Percentiles rank a stretch among this genome's conserved stretches.
Conservation (phyloP, 2,329 filamentous ascomycete genomes). For the Rhinocladiella mackenziei region DNA sequence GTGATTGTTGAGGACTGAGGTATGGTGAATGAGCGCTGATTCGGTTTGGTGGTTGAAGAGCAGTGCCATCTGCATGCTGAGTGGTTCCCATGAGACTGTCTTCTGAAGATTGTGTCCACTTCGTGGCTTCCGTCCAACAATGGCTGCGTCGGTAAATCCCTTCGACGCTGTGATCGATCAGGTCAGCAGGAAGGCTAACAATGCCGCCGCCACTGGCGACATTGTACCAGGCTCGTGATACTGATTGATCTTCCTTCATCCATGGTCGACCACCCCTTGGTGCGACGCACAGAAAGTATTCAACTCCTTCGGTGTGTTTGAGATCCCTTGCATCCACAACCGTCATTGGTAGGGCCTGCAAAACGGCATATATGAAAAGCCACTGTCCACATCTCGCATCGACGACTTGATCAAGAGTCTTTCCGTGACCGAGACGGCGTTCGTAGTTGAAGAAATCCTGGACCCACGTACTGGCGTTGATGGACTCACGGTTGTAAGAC, state of each 20-base stretch:
- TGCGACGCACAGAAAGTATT: slow-evolving; percentile 50
- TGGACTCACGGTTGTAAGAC: slow-evolving; percentile 74
- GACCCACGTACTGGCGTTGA: slow-evolving; percentile 46
- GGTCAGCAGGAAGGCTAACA: slow-evolving; percentile 59
- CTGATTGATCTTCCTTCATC: slow-evolving; percentile 45
- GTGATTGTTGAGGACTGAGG: slow-evolving; percentile 26
- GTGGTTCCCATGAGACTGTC: slow-evolving; percentile 28
- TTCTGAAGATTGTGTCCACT: slow-evolving; percentile 51
- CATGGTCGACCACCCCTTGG: slow-evolving; percentile 48
- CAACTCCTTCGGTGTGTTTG: slow-evolving; percentile 43
- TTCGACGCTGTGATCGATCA: slow-evolving; percentile 64
- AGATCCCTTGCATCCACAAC: slow-evolving; percentile 48
- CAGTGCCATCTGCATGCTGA: slow-evolving; percentile 5
- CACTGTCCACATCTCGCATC: slow-evolving; percentile 50
- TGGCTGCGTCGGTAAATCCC: slow-evolving; percentile 65
- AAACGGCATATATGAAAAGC: slow-evolving; percentile 50
- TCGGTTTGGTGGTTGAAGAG: slow-evolving; percentile 5
- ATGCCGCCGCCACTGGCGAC: slow-evolving; percentile 60
- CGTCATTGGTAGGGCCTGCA: slow-evolving; percentile 48
- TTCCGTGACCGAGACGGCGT: slow-evolving; percentile 42
- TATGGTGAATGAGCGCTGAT: slow-evolving; percentile 12
- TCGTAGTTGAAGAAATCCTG: slow-evolving; percentile 49
- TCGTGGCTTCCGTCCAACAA: slow-evolving; percentile 62
- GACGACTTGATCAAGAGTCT: slow-evolving; percentile 43
- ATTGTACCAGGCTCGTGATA: slow-evolving; percentile 47